Evolutionary conservation across 768 basidiomycete species (phyloP), one percentile per base, ranked within the genome.

Genomic region (Clitopilus passeckerianus): DNA sequence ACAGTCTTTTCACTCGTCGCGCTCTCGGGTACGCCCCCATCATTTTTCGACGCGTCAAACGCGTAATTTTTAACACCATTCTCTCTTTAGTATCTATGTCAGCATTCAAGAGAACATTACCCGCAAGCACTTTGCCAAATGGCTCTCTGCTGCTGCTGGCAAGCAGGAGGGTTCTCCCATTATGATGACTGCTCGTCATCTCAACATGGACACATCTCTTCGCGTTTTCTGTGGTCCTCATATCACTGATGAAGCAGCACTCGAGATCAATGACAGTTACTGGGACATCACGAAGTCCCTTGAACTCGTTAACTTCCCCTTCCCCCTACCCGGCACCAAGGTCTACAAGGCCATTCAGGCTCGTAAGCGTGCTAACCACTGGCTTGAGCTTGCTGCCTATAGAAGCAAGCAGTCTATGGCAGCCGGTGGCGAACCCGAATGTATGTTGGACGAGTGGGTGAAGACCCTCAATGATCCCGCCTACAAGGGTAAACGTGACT

Each of bases 141-240:
- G 96, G 96, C 81, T 93, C 57, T 74, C 72, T 15, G 77, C 80
- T 30, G 77, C 82, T 22, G 75, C 78, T 24, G 72, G 77, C 59
- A 78, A 82, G 55, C 64, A 82, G 14, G 74, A 80, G 8, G 71
- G 82, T 12, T 75, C 81, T 64, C 75, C 86, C 5, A 87, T 90
- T 72, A 96, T 97, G 95, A 87, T 89, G 86, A 83, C 80, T n/a
- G 88, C 93, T 66, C 91, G 97, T 61, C 85, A 89, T 68, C 78
- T 97, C 63, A 98, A 98, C 77, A 98, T 99, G 95, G 90, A 95
- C 62, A 95, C 94, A 5, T 98, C 95, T 1, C 86, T 99, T 35
- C 86, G 87, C 57, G 96, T 98, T 58, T 99, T 99, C 77, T 94
- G 95, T 68, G 97, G 97, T 16, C 75, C 79, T 61, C 92, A 98